Evolutionary conservation across 2,329 filamentous ascomycete species (phyloP).

Genomic region (Elsinoe ampelina): DNA sequence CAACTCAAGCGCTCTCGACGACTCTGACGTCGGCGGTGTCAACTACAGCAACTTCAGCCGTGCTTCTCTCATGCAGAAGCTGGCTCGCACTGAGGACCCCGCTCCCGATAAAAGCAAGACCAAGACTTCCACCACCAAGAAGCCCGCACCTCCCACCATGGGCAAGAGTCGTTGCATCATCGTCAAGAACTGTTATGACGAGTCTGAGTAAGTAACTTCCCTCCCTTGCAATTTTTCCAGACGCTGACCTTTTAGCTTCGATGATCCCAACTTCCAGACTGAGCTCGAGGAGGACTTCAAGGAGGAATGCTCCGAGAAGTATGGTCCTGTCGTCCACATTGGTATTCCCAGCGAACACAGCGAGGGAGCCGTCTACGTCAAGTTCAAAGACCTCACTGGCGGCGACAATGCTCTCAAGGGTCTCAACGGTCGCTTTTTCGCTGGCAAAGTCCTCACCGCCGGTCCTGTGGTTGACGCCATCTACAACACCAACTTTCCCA

Average conservation of each 20-base stretch:
- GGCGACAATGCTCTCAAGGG: slow-evolving; percentile 97
- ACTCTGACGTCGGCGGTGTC: slow-evolving; percentile 94
- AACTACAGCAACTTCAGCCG: slow-evolving; percentile 99
- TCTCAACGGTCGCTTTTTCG: slow-evolving; percentile 93
- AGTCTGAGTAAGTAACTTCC: slow-evolving; percentile 62
- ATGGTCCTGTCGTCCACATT: slow-evolving; percentile 96
- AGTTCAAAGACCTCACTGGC: slow-evolving; percentile 91
- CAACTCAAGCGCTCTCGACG: slow-evolving; percentile 88
- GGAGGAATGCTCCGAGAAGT: slow-evolving; percentile 86
- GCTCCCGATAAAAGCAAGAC: slow-evolving; percentile 60
- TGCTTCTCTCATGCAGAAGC: slow-evolving; percentile 96
- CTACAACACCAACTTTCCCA: slow-evolving; percentile 52
- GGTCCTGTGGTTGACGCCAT: slow-evolving; percentile 96
- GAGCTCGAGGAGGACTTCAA: slow-evolving; percentile 91
- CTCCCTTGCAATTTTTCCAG: not conserved
- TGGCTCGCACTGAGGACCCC: slow-evolving; percentile 87
- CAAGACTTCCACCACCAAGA: slow-evolving; percentile 19
- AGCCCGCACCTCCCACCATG: slow-evolving; percentile 77
- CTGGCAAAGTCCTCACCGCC: slow-evolving; percentile 83
- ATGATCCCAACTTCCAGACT: slow-evolving; percentile 75
- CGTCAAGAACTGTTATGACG: slow-evolving; percentile 91
- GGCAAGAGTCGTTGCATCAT: slow-evolving; percentile 90
- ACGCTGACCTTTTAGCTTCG: slow-evolving; percentile 52
- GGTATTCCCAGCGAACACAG: slow-evolving; percentile 52
- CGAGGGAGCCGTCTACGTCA: slow-evolving; percentile 95